Percentiles rank a stretch among this genome's conserved stretches.
These are phyloP conservation scores for Ogataea ramenticola DNA, from an alignment of 805 yeast species.

Conservation along the genomic window DNA sequence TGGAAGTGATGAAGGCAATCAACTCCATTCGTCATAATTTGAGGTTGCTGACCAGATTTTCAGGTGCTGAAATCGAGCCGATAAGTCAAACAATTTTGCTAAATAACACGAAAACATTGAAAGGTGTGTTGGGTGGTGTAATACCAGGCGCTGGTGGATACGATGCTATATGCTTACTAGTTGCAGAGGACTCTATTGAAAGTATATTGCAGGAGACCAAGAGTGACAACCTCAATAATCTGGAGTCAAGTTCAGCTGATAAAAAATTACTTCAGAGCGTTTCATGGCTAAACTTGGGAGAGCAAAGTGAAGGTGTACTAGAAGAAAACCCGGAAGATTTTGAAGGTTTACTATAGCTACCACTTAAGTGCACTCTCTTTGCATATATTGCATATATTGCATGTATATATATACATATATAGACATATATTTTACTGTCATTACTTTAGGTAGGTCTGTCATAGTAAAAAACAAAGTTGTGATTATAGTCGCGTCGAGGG, in stretches of 20 bases:
- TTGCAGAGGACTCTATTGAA: constrained; percentile 37
- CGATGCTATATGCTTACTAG: constrained; percentile 81
- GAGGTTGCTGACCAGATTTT: constrained; percentile 48
- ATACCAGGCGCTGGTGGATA: constrained; percentile 99
- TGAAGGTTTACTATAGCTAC: background rate
- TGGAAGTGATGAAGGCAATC: constrained; percentile 34
- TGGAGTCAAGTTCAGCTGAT: background rate
- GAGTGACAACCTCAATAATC: background rate
- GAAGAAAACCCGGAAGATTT: constrained; percentile 23
- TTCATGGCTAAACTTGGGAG: constrained; percentile 61
- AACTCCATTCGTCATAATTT: constrained; percentile 48
- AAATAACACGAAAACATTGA: constrained; percentile 45
- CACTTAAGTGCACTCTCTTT: no score
- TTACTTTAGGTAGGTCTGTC: no score
- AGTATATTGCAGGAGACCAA: constrained; percentile 16
- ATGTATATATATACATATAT: no score
- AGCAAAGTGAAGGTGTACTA: constrained; percentile 51
- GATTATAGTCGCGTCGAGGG: no score
- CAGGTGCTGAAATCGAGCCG: constrained; percentile 91
- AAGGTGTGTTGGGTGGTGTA: constrained; percentile 89
- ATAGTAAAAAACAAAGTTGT: no score
- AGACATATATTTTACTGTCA: no score
- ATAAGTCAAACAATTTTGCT: constrained; percentile 61
- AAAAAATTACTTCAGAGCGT: constrained; percentile 37
- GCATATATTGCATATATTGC: no score